Percentiles rank a stretch among this genome's conserved stretches.
Conservation (phyloP, 1,284 basidiomycete genomes). For the Ganoderma lucidum region DNA sequence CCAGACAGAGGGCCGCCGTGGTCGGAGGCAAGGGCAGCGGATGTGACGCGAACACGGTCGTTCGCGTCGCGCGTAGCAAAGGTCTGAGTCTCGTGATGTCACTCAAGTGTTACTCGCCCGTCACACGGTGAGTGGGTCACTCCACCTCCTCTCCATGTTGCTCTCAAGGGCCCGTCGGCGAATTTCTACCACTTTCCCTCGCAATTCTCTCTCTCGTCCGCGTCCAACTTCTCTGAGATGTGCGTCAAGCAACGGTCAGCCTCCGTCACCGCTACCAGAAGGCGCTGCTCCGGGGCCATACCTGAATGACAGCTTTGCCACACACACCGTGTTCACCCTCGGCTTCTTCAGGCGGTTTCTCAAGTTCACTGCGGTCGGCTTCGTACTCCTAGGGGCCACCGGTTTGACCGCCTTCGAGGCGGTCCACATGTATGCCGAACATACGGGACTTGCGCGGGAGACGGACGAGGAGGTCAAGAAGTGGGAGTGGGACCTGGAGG, state of each 20-base stretch:
- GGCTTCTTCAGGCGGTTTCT: constrained; percentile 49
- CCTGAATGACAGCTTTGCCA: constrained; percentile 47
- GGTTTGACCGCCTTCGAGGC: constrained; percentile 61
- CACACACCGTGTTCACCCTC: constrained; percentile 46
- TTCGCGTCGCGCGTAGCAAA: constrained; percentile 24
- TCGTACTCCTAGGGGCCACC: constrained; percentile 49
- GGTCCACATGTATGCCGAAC: constrained; percentile 77
- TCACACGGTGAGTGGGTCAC: constrained; percentile 28
- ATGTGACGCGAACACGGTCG: constrained; percentile 21
- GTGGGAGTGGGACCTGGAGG: constrained; percentile 81
- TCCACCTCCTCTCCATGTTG: constrained; percentile 29
- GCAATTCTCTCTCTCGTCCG: constrained; percentile 14
- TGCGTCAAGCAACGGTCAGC: constrained; percentile 22
- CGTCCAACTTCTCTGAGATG: constrained; percentile 20
- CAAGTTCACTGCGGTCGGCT: constrained; percentile 49
- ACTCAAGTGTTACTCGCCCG: constrained; percentile 14
- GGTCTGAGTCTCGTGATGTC: constrained; percentile 19
- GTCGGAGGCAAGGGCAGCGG: constrained; percentile 25
- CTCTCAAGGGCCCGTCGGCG: constrained; percentile 33
- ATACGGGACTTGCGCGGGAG: constrained; percentile 61
- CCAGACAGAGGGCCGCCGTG: constrained; percentile 23
- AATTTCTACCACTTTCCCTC: constrained; percentile 22
- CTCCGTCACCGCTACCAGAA: constrained; percentile 23
- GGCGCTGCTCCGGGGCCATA: constrained; percentile 28
- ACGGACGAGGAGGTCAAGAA: constrained; percentile 58